Conservation (phyloP, 257 asterid genomes). For the Avicennia marina region DNA sequence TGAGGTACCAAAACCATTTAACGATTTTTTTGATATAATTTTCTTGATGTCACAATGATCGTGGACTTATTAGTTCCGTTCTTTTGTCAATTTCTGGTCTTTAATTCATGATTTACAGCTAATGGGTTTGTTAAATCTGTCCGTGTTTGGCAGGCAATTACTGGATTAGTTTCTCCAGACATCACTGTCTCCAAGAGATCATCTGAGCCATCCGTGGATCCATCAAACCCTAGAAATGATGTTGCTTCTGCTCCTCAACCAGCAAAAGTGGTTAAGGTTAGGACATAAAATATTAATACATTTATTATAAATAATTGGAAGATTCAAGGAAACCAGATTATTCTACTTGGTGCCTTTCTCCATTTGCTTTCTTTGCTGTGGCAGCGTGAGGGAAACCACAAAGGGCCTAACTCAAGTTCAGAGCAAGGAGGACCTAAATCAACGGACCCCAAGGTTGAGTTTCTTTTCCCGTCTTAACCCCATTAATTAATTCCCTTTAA, state of each 20-base stretch:
- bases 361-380: conserved; percentile 19
- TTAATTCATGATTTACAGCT: conserved; percentile 7
- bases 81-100: neutral
- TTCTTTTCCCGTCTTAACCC: neutral
- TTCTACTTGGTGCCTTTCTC: neutral
- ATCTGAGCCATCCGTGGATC: conserved; percentile 69
- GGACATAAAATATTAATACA: conserved; percentile 23
- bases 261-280: conserved; percentile 70
- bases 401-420: conserved; percentile 56
- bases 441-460: conserved; percentile 89
- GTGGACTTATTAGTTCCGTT: no score
- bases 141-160: conserved; percentile 49
- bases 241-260: conserved; percentile 47
- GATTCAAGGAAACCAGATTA: conserved; percentile 21
- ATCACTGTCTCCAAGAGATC: conserved; percentile 44
- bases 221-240: conserved; percentile 53
- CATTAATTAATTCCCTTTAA: no score
- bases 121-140: conserved; percentile 23
- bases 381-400: conserved; percentile 80
- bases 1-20: conserved; percentile 33
- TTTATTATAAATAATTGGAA: neutral
- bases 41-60: conserved; percentile 3
- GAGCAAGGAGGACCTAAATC: conserved; percentile 75
- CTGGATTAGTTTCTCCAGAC: conserved; percentile 51
- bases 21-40: neutral